A percentile compares a stretch with the other conserved stretches of the same genome.
These are phyloP conservation scores for Dactylorhiza incarnata DNA, from an alignment of 106 monocot species.

Conservation along the genomic window DNA sequence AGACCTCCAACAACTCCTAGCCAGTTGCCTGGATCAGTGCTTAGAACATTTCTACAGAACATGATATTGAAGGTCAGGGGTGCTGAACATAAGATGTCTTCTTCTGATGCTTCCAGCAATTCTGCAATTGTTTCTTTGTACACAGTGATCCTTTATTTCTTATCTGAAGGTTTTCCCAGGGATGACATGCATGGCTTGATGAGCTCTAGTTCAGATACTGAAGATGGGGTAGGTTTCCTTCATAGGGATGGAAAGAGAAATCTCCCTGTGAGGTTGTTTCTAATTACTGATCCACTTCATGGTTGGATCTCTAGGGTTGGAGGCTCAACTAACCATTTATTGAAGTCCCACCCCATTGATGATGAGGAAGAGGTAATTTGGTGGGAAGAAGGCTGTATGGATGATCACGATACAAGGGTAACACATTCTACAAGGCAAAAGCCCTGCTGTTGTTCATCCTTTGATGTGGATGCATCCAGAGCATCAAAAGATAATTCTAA, in stretches of 20 bases:
- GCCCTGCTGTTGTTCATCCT: conserved; percentile 78
- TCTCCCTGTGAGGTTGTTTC: conserved; percentile 64
- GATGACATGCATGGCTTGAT: conserved; percentile 23
- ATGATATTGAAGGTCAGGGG: conserved; percentile 49
- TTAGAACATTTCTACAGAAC: conserved; percentile 79
- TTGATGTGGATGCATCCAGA: conserved; percentile 38
- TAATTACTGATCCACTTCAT: conserved; percentile 41
- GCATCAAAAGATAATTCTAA: conserved; percentile 29
- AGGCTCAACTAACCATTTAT: conserved; percentile 57
- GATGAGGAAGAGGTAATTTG: conserved; percentile 25
- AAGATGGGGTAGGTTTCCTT: conserved; percentile 53
- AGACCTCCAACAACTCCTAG: conserved; percentile 48
- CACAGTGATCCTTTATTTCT: conserved; percentile 87
- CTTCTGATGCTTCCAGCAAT: conserved; percentile 36
- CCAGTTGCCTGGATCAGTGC: conserved; percentile 71
- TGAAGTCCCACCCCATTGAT: conserved; percentile 35
- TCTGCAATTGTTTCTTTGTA: conserved; percentile 71
- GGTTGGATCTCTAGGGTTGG: conserved; percentile 68
- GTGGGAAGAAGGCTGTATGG: conserved; percentile 82
- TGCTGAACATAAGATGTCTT: conserved; percentile 48
- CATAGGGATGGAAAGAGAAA: conserved; percentile 65
- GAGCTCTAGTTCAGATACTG: conserved; percentile 19
- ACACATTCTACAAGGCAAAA: conserved; percentile 78
- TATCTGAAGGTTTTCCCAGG: conserved; percentile 79
- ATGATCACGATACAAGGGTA: conserved; percentile 51